Conservation (phyloP, 768 basidiomycete genomes). For the Arthromyces matolae region DNA sequence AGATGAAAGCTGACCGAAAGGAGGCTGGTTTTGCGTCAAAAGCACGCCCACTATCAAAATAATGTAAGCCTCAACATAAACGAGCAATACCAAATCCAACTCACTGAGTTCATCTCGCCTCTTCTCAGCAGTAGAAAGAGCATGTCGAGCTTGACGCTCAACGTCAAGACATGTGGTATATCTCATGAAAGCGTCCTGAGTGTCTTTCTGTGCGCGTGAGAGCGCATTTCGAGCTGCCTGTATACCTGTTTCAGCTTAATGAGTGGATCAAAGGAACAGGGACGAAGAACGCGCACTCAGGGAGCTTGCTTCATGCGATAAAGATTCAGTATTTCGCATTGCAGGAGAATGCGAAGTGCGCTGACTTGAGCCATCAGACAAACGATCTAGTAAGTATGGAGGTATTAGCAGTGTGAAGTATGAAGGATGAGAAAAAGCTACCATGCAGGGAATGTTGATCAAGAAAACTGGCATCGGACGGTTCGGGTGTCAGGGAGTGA, state of each 20-base stretch:
- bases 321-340: slow-evolving; percentile 46
- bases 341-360: slow-evolving; percentile 51
- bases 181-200: slow-evolving; percentile 65
- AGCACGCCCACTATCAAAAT: slow-evolving; percentile 40
- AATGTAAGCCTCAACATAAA: slow-evolving; percentile 13
- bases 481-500: slow-evolving; percentile 45
- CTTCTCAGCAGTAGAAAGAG: slow-evolving; percentile 61
- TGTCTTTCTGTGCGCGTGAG: slow-evolving; percentile 64
- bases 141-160: slow-evolving; percentile 63
- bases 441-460: slow-evolving; percentile 30
- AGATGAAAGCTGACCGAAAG: slow-evolving; percentile 23
- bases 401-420: slow-evolving; percentile 6
- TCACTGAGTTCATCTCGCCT: slow-evolving; percentile 64
- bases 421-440: slow-evolving; percentile 18
- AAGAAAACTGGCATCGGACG: slow-evolving; percentile 40
- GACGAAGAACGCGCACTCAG: slow-evolving; percentile 44
- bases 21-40: slow-evolving; percentile 43
- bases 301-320: slow-evolving; percentile 53
- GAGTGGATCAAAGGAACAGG: slow-evolving; percentile 14
- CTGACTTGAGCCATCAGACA: slow-evolving; percentile 36
- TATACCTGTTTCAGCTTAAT: slow-evolving; percentile 51
- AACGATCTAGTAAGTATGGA: slow-evolving; percentile 29
- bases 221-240: slow-evolving; percentile 58
- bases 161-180: slow-evolving; percentile 68
- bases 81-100: slow-evolving; percentile 15